Evolutionary conservation across 2,329 filamentous ascomycete species (phyloP).

Genomic region (Diaporthe destruens): DNA sequence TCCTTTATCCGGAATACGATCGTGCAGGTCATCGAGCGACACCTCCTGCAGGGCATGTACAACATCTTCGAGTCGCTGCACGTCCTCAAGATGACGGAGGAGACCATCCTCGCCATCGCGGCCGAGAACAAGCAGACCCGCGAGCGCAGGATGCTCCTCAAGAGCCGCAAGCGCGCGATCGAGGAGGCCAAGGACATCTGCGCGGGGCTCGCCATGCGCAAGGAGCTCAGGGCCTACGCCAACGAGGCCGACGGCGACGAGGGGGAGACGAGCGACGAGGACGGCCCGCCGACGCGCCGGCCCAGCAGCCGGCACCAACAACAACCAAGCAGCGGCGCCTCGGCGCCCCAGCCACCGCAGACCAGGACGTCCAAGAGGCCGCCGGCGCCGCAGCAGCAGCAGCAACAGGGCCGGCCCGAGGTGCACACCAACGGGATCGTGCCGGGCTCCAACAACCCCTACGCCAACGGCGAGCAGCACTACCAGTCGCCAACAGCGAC

Average conservation of each 20-base stretch:
- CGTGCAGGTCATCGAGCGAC: constrained; percentile 65
- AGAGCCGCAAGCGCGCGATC: constrained; percentile 63
- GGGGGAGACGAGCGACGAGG: constrained; percentile 39
- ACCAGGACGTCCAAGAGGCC: constrained; percentile 12
- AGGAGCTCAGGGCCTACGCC: constrained; percentile 57
- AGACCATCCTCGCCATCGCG: constrained; percentile 62
- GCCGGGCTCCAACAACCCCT: constrained; percentile 31
- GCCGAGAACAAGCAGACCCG: constrained; percentile 67
- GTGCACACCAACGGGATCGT: constrained; percentile 30
- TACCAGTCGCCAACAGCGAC: constrained; percentile 34
- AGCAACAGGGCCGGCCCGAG: constrained; percentile 14
- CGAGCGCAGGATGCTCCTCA: constrained; percentile 61
- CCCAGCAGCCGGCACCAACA: background rate
- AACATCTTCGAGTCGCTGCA: constrained; percentile 65
- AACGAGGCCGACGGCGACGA: constrained; percentile 49
- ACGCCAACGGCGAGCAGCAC: constrained; percentile 34
- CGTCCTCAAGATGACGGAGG: constrained; percentile 60
- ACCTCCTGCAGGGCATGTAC: constrained; percentile 65
- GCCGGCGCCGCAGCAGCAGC: constrained; percentile 2
- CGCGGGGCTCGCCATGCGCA: constrained; percentile 64
- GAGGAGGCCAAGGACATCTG: constrained; percentile 64
- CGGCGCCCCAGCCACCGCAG: constrained; percentile 17
- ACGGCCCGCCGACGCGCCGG: constrained; percentile 7
- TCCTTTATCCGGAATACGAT: constrained; percentile 66
- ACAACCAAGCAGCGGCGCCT: background rate